Conservation (phyloP, 2,329 filamentous ascomycete species). For the Thyridium curvatum region DNA sequence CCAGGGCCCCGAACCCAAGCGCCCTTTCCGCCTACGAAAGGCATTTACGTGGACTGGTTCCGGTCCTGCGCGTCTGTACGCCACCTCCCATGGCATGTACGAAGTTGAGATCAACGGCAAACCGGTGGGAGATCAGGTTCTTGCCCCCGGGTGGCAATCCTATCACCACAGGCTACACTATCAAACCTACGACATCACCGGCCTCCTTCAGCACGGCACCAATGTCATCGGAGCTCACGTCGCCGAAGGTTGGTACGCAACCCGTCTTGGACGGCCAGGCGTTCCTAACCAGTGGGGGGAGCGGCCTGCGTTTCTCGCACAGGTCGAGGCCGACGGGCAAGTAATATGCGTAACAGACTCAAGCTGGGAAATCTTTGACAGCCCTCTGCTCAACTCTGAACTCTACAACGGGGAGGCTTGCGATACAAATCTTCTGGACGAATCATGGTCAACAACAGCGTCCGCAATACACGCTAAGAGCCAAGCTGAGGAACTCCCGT, state of each 20-base stretch:
- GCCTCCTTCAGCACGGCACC: constrained; percentile 17
- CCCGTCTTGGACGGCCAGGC: constrained; percentile 13
- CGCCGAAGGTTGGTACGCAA: constrained; percentile 32
- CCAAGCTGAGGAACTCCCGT: too few species aligned
- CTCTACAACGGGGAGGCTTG: constrained; percentile 1
- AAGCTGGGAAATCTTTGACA: neutral
- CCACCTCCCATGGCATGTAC: constrained; percentile 39
- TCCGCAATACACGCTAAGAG: neutral
- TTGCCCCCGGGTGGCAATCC: constrained; percentile 46
- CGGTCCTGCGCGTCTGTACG: constrained; percentile 33
- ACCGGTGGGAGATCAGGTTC: constrained; percentile 28
- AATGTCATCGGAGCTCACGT: constrained; percentile 34
- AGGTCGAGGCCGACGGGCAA: constrained; percentile 2
- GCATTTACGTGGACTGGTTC: neutral
- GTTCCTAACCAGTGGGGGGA: constrained; percentile 3
- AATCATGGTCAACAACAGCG: neutral
- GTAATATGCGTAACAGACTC: neutral
- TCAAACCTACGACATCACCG: constrained; percentile 38
- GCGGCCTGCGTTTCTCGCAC: constrained; percentile 1
- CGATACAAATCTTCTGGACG: neutral
- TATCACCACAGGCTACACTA: constrained; percentile 46
- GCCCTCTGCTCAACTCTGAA: neutral
- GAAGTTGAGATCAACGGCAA: constrained; percentile 39
- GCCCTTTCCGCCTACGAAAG: neutral
- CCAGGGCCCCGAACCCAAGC: neutral